A percentile compares a stretch with the other conserved stretches of the same genome.
Conservation (phyloP, 108 stramenopile genomes). For the Skeletonema menzelii region DNA sequence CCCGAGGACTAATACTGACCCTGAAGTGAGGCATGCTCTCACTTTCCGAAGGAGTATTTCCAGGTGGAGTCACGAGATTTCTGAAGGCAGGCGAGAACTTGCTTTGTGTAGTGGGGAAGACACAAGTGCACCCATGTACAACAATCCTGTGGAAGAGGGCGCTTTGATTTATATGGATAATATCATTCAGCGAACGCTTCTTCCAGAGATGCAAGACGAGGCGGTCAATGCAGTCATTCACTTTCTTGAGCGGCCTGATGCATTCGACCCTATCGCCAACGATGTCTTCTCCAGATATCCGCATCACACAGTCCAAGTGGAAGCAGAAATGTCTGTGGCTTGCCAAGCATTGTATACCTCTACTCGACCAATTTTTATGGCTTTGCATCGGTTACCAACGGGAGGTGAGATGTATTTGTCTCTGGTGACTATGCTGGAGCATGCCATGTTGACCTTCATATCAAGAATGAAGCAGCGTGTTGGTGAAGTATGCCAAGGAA, state of each 20-base stretch:
- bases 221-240: conserved; percentile 80
- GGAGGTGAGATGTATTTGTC: conserved; percentile 87
- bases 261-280: conserved; percentile 80
- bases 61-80: conserved; percentile 65
- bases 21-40: conserved; percentile 79
- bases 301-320: conserved; percentile 68
- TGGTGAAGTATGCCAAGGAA: conserved; percentile 57
- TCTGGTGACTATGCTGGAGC: conserved; percentile 82
- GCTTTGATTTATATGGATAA: conserved; percentile 78
- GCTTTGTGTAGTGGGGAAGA: conserved; percentile 73
- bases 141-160: conserved; percentile 48
- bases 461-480: conserved; percentile 83
- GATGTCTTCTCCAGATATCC: conserved; percentile 64
- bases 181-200: conserved; percentile 73
- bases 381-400: conserved; percentile 79
- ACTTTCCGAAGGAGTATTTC: conserved; percentile 72
- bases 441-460: conserved; percentile 86
- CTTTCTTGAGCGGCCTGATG: conserved; percentile 80
- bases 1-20: conserved; percentile 68
- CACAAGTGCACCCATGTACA: conserved; percentile 58
- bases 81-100: conserved; percentile 60
- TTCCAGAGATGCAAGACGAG: conserved; percentile 88
- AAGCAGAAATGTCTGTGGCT: conserved; percentile 86
- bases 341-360: conserved; percentile 75
- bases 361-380: conserved; percentile 82